A percentile compares a stretch with the other conserved stretches of the same genome.
phyloP scores from a whole-genome alignment of 805 yeast genomes.

The Suhomyces vadensis region DNA sequence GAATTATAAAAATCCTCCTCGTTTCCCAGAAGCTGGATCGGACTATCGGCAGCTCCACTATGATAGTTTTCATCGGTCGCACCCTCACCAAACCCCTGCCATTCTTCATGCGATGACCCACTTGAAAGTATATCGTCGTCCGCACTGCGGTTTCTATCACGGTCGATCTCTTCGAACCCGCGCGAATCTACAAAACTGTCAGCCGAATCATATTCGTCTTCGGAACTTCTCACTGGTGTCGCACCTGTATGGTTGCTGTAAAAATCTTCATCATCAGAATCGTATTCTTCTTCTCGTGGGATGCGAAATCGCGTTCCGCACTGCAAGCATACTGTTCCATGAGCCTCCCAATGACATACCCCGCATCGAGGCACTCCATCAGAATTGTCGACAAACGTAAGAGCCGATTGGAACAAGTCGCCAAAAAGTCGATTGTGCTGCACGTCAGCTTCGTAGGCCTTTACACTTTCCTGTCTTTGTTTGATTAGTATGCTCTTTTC shows the following conservation, averaged over 20 bases:
- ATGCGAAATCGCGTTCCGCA: slow-evolving; percentile 57
- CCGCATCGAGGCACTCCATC: slow-evolving; percentile 78
- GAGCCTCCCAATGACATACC: slow-evolving; percentile 78
- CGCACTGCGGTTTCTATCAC: slow-evolving; percentile 15
- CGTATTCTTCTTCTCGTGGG: slow-evolving; percentile 30
- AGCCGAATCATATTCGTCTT: slow-evolving; percentile 27
- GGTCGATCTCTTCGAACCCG: slow-evolving; percentile 22
- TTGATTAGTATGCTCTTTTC: slow-evolving; percentile 22
- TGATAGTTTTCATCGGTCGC: neutral
- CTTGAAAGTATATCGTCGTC: slow-evolving; percentile 18
- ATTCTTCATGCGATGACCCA: slow-evolving; percentile 14
- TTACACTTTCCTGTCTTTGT: slow-evolving; percentile 27
- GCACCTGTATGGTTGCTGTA: neutral
- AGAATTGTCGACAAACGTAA: slow-evolving; percentile 56
- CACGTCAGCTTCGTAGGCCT: slow-evolving; percentile 43
- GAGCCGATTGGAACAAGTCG: slow-evolving; percentile 50
- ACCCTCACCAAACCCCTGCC: slow-evolving; percentile 22
- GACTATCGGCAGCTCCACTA: slow-evolving; percentile 11
- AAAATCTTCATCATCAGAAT: slow-evolving; percentile 34
- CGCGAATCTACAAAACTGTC: slow-evolving; percentile 37
- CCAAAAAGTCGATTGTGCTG: slow-evolving; percentile 45
- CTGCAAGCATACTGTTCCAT: slow-evolving; percentile 64
- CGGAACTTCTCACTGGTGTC: neutral
- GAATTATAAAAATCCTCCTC: slow-evolving; percentile 13
- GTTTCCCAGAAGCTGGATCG: slow-evolving; percentile 11